Conservation (phyloP, 441 rosid species). For the Bruguiera hainesii region DNA sequence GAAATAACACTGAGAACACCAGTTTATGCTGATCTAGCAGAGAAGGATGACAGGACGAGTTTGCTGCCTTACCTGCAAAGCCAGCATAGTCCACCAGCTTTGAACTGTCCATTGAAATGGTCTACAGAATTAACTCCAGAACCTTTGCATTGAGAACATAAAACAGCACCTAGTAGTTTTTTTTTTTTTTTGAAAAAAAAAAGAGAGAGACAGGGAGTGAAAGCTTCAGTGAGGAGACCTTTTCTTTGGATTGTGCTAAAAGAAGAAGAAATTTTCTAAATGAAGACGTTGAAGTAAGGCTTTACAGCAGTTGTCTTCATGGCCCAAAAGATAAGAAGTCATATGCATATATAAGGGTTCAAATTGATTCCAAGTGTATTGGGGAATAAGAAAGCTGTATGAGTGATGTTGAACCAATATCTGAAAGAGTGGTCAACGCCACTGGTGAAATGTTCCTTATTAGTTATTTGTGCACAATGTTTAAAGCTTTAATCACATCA, state of each 20-base stretch:
- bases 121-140: conserved; percentile 52
- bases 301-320: too few species aligned
- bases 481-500: not conserved
- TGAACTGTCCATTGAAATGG: conserved; percentile 46
- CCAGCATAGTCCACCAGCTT: conserved; percentile 64
- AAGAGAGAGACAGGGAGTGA: not conserved
- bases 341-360: not conserved
- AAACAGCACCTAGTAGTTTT: conserved; percentile 38
- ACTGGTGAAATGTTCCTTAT: not conserved
- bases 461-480: not conserved
- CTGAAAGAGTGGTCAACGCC: too few species aligned
- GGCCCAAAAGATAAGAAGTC: not conserved
- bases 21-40: not conserved
- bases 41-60: not conserved
- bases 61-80: conserved; percentile 45
- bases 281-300: too few species aligned
- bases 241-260: not conserved
- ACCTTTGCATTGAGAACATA: conserved; percentile 60
- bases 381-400: too few species aligned
- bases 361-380: not conserved
- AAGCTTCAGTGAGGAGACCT: not conserved
- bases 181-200: too few species aligned
- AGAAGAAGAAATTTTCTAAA: not conserved
- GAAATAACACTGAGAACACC: not conserved
- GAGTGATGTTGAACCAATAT: too few species aligned